These are phyloP conservation scores for Fusarium transvaalense DNA, from an alignment of 2,329 filamentous ascomycete genomes.

Conservation along the genomic window DNA sequence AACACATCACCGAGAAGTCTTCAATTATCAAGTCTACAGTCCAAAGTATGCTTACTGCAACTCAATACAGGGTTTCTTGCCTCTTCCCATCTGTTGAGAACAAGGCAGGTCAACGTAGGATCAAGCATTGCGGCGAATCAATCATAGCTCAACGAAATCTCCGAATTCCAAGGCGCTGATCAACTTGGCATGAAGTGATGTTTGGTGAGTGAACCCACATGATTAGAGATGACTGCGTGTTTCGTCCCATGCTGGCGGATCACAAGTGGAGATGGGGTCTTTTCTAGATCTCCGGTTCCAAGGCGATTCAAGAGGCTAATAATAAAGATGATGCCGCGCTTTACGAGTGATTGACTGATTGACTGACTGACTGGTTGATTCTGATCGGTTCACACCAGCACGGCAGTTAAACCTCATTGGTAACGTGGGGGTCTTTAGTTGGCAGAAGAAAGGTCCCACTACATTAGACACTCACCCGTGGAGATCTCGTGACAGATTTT, in stretches of 20 bases:
- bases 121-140: no score
- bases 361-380: slow-evolving; percentile 19
- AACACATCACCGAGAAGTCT: no score
- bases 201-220: slow-evolving; percentile 23
- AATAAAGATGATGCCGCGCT: slow-evolving; percentile 27
- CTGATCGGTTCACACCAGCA: slow-evolving; percentile 37
- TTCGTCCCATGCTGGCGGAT: slow-evolving; percentile 29
- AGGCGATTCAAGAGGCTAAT: slow-evolving; percentile 29
- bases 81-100: no score
- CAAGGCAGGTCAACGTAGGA: no score
- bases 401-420: slow-evolving; percentile 34
- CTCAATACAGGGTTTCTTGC: no score
- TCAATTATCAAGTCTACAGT: no score
- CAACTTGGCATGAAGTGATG: slow-evolving; percentile 18
- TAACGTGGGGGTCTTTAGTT: slow-evolving; percentile 37
- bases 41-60: no score
- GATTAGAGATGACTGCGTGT: slow-evolving; percentile 31
- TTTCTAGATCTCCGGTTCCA: slow-evolving; percentile 28
- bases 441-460: slow-evolving; percentile 31
- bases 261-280: slow-evolving; percentile 12
- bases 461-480: slow-evolving; percentile 28
- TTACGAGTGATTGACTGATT: slow-evolving; percentile 26
- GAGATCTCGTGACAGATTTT: slow-evolving; percentile 34
- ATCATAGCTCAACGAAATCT: not conserved
- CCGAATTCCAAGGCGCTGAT: not conserved